Evolutionary conservation across 306 rosid genomes (phyloP).

Genomic region (Cotoneaster glaucophyllus): DNA sequence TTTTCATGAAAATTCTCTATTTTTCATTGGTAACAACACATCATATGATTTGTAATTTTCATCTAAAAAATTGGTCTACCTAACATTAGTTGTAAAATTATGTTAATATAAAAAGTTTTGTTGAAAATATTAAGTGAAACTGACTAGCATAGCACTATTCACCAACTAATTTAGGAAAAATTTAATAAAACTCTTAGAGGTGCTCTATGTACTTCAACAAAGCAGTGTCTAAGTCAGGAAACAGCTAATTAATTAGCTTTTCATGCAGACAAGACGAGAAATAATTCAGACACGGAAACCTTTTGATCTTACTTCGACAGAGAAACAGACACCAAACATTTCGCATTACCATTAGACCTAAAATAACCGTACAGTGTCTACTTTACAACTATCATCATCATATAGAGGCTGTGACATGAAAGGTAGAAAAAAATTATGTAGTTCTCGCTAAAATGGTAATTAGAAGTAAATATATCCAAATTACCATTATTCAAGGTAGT

Average conservation of each 20-base stretch:
- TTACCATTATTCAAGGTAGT: background rate
- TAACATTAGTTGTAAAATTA: too few species aligned
- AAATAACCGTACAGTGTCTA: slow-evolving; percentile 25
- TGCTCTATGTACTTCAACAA: background rate
- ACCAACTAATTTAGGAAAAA: background rate
- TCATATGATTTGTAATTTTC: too few species aligned
- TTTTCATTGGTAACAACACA: too few species aligned
- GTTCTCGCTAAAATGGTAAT: background rate
- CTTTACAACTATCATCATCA: slow-evolving; percentile 5
- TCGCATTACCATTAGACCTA: slow-evolving; percentile 19
- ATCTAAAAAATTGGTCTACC: too few species aligned
- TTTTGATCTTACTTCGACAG: slow-evolving; percentile 27
- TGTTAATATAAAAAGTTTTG: too few species aligned
- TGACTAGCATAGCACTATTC: too few species aligned
- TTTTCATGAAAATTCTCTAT: too few species aligned
- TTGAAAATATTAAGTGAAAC: too few species aligned
- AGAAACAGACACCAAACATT: slow-evolving; percentile 28
- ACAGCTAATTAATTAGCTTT: slow-evolving; percentile 23
- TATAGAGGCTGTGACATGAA: slow-evolving; percentile 21
- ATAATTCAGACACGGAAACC: slow-evolving; percentile 24
- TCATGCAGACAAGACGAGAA: slow-evolving; percentile 16
- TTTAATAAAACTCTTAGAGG: background rate
- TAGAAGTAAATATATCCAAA: background rate
- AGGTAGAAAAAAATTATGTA: slow-evolving; percentile 2
- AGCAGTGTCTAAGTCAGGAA: slow-evolving; percentile 13